Base-by-base conservation (phyloP, 2,329 filamentous ascomycete genomes). In the Cytospora paraplurivora region DNA sequence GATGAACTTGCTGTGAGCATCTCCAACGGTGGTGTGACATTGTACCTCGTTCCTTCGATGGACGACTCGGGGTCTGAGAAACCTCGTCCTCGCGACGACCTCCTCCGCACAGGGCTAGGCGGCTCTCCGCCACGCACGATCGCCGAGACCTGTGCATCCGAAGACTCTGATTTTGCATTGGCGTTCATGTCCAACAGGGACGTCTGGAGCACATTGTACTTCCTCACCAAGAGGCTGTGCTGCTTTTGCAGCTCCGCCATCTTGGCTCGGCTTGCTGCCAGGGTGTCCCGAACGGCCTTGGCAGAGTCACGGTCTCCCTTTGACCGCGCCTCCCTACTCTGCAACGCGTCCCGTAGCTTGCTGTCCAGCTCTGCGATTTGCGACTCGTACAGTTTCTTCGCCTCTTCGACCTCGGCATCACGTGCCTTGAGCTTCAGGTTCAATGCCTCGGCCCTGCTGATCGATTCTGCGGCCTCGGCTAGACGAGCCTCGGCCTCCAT, bases 381-480 rank as follows among this genome's bases (percentile, higher is more conserved):
- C 6, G 74, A 74, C 62, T 82, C 72, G 64, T 83, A 83, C n/a
- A 78, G 70, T 38, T 72, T 73, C 65, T 73, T 77, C 34, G 75
- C 76, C 56, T 76, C 75, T 58, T 77, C 73, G 1, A 83, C 71
- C 55, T 86, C 82, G n/a, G 71, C 69, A 52, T 84, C 80, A 21
- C 76, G 76, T 7, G 80, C 82, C 50, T 72, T 76, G 66, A 93
- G 76, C 67, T 86, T 82, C 77, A 87, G 77, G 54, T 81, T 80
- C 27, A 90, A 77, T 60, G 82, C 78, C 67, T 88, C 82, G 7
- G 87, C 81, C 57, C 85, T 82, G 62, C 81, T 84, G 44, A 86
- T 81, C 13, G 88, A 80, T 35, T 84, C 78, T 17, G 85, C 82
- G 1, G 86, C 84, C 34, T 84, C 81, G n/a, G 83, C 80, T 54